These are phyloP conservation scores for Madurella mycetomatis DNA, from an alignment of 2,329 filamentous ascomycete species.

Conservation along the genomic window DNA sequence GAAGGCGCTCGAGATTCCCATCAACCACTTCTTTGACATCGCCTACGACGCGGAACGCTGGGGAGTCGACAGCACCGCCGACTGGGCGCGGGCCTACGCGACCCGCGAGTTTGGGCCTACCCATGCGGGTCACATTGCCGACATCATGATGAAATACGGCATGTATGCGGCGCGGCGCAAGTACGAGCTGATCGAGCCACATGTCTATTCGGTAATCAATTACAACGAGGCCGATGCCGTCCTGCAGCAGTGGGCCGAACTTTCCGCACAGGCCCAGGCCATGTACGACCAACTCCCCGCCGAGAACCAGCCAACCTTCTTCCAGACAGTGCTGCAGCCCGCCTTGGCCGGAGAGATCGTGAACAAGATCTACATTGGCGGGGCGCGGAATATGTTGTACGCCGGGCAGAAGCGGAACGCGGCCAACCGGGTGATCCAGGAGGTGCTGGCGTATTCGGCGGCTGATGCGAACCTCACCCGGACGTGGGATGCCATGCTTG, in stretches of 20 bases:
- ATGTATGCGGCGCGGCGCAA: conserved; percentile 54
- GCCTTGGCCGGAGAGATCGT: conserved; percentile 54
- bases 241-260: conserved; percentile 49
- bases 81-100: conserved; percentile 52
- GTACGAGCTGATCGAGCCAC: conserved; percentile 57
- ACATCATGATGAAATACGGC: conserved; percentile 52
- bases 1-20: conserved; percentile 60
- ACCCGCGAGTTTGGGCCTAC: conserved; percentile 50
- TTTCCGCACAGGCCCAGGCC: conserved; percentile 50
- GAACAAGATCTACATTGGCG: conserved; percentile 48
- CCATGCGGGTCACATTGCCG: conserved; percentile 44
- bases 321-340: conserved; percentile 58
- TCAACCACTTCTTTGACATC: conserved; percentile 63
- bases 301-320: conserved; percentile 53
- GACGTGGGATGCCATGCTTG: conserved; percentile 53
- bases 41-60: conserved; percentile 59
- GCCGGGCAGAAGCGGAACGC: conserved; percentile 50
- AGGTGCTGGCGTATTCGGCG: conserved; percentile 51
- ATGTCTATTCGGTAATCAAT: conserved; percentile 57
- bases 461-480: conserved; percentile 53
- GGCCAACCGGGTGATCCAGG: conserved; percentile 50
- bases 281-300: conserved; percentile 52
- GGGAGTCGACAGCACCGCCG: conserved; percentile 50
- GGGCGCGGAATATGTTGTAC: conserved; percentile 49
- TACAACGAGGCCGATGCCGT: conserved; percentile 60